Conservation (phyloP, 2,329 filamentous ascomycete genomes). For the Cylindrodendrum hubeiense region DNA sequence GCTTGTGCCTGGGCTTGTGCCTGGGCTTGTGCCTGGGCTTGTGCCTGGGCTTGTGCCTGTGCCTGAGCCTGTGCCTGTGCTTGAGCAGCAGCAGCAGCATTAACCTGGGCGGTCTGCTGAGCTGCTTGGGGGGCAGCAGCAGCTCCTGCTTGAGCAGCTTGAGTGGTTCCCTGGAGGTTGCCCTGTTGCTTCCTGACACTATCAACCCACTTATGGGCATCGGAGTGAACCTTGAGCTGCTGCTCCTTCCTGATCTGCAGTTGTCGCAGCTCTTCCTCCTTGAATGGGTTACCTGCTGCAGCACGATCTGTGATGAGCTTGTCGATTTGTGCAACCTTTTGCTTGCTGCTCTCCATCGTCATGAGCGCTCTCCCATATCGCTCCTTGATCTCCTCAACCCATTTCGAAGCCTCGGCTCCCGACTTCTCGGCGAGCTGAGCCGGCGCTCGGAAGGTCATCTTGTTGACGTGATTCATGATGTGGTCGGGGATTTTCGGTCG, state of each 20-base stretch:
- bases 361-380: slow-evolving; percentile 62
- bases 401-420: slow-evolving; percentile 60
- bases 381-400: slow-evolving; percentile 61
- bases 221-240: slow-evolving; percentile 58
- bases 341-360: slow-evolving; percentile 61
- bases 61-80: slow-evolving; percentile 22
- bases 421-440: slow-evolving; percentile 56
- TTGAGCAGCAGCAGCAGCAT: slow-evolving; percentile 27
- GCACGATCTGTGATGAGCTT: slow-evolving; percentile 56
- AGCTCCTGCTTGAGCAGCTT: slow-evolving; percentile 41
- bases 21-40: slow-evolving; percentile 31
- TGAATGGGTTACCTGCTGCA: slow-evolving; percentile 57
- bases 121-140: slow-evolving; percentile 41
- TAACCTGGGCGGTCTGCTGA: slow-evolving; percentile 27
- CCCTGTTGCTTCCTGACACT: slow-evolving; percentile 61
- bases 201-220: slow-evolving; percentile 63
- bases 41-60: slow-evolving; percentile 32
- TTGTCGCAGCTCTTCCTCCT: slow-evolving; percentile 61
- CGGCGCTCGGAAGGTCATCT: slow-evolving; percentile 61
- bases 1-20: slow-evolving; percentile 35
- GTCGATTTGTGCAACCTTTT: slow-evolving; percentile 58
- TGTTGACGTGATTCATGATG: slow-evolving; percentile 61
- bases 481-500: slow-evolving; percentile 55
- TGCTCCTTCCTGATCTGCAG: slow-evolving; percentile 58
- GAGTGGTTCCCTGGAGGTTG: slow-evolving; percentile 44